phyloP scores from a whole-genome alignment of 176 grass and related monocot genomes.

The Echinochloa phyllopogon region DNA sequence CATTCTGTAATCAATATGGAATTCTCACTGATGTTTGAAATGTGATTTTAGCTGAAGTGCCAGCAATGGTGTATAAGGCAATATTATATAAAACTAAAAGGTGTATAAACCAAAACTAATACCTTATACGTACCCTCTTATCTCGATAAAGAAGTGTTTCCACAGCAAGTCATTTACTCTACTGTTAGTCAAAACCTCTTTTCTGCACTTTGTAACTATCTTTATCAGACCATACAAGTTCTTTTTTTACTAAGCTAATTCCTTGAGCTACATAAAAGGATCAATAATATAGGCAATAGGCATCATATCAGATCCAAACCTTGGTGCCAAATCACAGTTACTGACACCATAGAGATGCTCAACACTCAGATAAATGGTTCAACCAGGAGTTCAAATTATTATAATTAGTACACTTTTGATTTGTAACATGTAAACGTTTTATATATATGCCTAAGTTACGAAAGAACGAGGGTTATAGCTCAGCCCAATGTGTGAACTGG shows the following conservation, averaged over 20 bases:
- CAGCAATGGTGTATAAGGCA: neutral
- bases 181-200: neutral
- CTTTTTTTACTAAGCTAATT: neutral
- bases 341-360: neutral
- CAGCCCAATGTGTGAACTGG: neutral
- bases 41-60: neutral
- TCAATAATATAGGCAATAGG: neutral
- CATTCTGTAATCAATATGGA: neutral
- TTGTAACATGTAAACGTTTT: neutral
- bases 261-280: neutral
- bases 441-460: neutral
- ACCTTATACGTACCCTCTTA: neutral
- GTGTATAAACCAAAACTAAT: neutral
- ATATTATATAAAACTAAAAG: neutral
- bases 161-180: neutral
- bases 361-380: neutral
- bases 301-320: slow-evolving; percentile 10
- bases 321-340: neutral
- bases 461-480: neutral
- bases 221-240: neutral
- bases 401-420: neutral
- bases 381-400: neutral
- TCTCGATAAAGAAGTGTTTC: neutral
- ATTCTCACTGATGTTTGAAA: neutral
- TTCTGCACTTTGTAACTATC: neutral